Conservation (phyloP, 2,329 filamentous ascomycete species). For the Clathrospora elynae region DNA sequence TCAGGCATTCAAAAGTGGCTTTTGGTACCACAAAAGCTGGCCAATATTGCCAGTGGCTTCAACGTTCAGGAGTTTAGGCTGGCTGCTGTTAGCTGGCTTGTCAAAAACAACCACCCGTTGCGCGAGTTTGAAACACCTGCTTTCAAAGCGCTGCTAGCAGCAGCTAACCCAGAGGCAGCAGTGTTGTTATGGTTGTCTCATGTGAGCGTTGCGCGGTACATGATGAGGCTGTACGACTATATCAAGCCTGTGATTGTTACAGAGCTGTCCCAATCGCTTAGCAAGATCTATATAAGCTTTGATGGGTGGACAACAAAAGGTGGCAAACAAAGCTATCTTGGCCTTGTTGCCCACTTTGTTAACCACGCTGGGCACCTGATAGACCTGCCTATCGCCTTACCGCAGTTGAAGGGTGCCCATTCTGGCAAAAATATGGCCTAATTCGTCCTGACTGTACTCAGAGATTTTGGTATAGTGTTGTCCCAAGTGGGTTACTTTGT, state of each 20-base stretch:
- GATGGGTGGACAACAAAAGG: slow-evolving; percentile 9
- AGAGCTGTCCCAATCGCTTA: slow-evolving; percentile 2
- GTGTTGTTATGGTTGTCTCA: slow-evolving; percentile 1
- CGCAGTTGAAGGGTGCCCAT: slow-evolving; percentile 5
- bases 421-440: slow-evolving; percentile 9
- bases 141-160: neutral
- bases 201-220: neutral
- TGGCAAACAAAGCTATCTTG: slow-evolving; percentile 4
- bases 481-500: too few relatives aligned
- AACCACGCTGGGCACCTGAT: slow-evolving; percentile 2
- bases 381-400: slow-evolving; percentile 11
- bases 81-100: slow-evolving; percentile 4
- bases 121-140: slow-evolving; percentile 4
- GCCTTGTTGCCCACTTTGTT: slow-evolving; percentile 7
- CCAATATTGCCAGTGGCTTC: slow-evolving; percentile 1
- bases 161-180: slow-evolving; percentile 5
- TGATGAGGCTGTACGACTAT: slow-evolving; percentile 2
- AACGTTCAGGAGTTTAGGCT: slow-evolving; percentile 1
- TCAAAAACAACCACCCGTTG: slow-evolving; percentile 4
- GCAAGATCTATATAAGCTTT: too few relatives aligned
- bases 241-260: neutral
- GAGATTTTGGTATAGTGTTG: neutral
- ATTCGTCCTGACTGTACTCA: neutral
- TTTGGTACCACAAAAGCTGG: neutral
- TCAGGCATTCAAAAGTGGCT: neutral